Evolutionary conservation across 2,329 filamentous ascomycete genomes (phyloP).

Genomic region (Lachnellula cervina): DNA sequence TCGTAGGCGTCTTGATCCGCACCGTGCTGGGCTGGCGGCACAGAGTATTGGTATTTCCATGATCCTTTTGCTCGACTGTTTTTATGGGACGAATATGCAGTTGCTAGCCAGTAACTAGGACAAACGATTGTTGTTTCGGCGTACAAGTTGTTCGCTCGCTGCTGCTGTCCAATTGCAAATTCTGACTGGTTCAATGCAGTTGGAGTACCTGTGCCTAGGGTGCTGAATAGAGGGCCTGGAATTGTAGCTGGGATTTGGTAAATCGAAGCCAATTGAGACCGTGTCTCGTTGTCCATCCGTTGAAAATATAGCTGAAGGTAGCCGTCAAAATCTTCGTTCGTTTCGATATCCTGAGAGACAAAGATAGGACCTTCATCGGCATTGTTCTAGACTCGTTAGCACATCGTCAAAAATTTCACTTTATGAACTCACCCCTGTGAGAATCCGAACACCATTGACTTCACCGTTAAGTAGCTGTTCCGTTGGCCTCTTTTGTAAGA

Average conservation of each 20-base stretch:
- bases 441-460: constrained; percentile 29
- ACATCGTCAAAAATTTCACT: neutral
- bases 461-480: constrained; percentile 27
- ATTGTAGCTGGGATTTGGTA: neutral
- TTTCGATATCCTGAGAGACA: constrained; percentile 13
- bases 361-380: constrained; percentile 37
- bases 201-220: constrained; percentile 31
- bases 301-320: constrained; percentile 37
- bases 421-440: constrained; percentile 12
- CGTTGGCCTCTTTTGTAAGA: constrained; percentile 29
- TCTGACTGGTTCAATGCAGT: constrained; percentile 41
- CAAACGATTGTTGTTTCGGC: constrained; percentile 50
- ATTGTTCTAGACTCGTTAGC: constrained; percentile 28
- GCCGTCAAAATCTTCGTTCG: neutral
- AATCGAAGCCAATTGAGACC: too few species aligned
- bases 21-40: constrained; percentile 34
- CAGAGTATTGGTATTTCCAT: constrained; percentile 43
- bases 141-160: constrained; percentile 46
- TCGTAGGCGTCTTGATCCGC: constrained; percentile 33
- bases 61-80: constrained; percentile 10
- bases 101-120: constrained; percentile 47
- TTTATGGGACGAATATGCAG: constrained; percentile 36
- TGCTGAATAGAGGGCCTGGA: constrained; percentile 26
- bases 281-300: constrained; percentile 28
- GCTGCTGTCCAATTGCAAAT: constrained; percentile 44